These are phyloP conservation scores for Suhomyces atakaporum DNA, from an alignment of 1,139 yeast species.

Conservation along the genomic window DNA sequence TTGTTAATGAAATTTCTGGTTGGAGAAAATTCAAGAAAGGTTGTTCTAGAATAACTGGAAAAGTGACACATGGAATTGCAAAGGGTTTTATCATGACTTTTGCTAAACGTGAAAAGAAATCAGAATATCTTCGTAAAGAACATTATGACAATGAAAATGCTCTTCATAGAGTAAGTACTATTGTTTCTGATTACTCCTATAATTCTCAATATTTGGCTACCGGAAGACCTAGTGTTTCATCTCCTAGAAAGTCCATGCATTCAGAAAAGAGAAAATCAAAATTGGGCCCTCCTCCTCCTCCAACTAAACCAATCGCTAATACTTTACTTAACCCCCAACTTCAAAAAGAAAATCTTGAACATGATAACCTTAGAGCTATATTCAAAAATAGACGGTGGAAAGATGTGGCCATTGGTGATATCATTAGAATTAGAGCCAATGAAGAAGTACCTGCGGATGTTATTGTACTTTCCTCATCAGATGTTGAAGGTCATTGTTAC, in stretches of 20 bases:
- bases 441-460: slow-evolving; percentile 96
- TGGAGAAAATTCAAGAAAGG: slow-evolving; percentile 69
- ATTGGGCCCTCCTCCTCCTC: slow-evolving; percentile 8
- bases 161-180: slow-evolving; percentile 42
- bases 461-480: slow-evolving; percentile 77
- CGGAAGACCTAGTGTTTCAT: slow-evolving; percentile 8
- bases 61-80: slow-evolving; percentile 23
- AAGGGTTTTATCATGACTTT: slow-evolving; percentile 29
- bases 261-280: slow-evolving; percentile 16
- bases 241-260: slow-evolving; percentile 7
- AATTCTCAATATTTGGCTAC: slow-evolving; percentile 12
- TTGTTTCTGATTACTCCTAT: slow-evolving; percentile 37
- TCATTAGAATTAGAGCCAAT: slow-evolving; percentile 78
- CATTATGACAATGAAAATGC: slow-evolving; percentile 30
- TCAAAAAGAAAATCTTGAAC: slow-evolving; percentile 22
- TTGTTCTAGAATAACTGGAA: slow-evolving; percentile 28
- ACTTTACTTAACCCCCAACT: slow-evolving; percentile 38
- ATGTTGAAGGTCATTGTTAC: slow-evolving; percentile 86
- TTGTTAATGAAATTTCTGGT: slow-evolving; percentile 59
- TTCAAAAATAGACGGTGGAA: slow-evolving; percentile 85
- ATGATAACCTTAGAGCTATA: slow-evolving; percentile 26
- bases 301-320: slow-evolving; percentile 21
- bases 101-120: slow-evolving; percentile 31
- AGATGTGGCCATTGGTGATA: slow-evolving; percentile 84
- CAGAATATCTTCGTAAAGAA: slow-evolving; percentile 29